Percentiles rank a stretch among this genome's conserved stretches.
These are phyloP conservation scores for Penicillium egyptiacum DNA, from an alignment of 495 filamentous ascomycete species.

Conservation along the genomic window DNA sequence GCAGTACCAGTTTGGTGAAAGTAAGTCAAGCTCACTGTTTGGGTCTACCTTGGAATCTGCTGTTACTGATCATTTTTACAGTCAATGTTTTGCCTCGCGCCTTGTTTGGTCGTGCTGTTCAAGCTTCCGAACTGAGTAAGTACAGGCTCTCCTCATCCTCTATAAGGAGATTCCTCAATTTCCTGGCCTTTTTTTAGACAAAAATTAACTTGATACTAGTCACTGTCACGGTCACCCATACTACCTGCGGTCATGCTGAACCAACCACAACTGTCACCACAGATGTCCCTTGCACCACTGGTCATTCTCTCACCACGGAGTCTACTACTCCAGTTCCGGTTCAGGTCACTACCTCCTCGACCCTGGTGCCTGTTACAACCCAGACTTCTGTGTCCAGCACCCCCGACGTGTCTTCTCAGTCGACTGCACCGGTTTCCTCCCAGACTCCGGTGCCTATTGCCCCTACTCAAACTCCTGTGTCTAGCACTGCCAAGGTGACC, in stretches of 20 bases:
- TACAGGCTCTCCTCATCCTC: not conserved
- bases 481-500: not conserved
- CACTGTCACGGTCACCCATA: slow-evolving; percentile 21
- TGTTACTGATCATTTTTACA: not conserved
- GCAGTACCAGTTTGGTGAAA: not conserved
- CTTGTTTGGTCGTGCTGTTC: slow-evolving; percentile 9
- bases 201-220: not conserved
- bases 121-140: not conserved
- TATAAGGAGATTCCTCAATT: not conserved
- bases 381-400: not conserved
- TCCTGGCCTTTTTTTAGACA: not conserved
- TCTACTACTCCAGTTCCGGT: not conserved
- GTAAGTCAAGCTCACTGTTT: not conserved
- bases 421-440: not conserved
- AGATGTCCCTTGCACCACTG: slow-evolving; percentile 2
- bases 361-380: not conserved
- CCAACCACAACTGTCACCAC: slow-evolving; percentile 8
- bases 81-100: not conserved
- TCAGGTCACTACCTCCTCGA: not conserved
- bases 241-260: slow-evolving; percentile 1
- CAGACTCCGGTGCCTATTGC: not conserved
- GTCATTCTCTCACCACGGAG: not conserved
- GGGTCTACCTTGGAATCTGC: not conserved
- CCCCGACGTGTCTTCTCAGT: not conserved
- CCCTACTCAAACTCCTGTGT: not conserved